Evolutionary conservation across 768 basidiomycete species (phyloP), one percentile per base, ranked within the genome.

Genomic region (Rickenella mellea): DNA sequence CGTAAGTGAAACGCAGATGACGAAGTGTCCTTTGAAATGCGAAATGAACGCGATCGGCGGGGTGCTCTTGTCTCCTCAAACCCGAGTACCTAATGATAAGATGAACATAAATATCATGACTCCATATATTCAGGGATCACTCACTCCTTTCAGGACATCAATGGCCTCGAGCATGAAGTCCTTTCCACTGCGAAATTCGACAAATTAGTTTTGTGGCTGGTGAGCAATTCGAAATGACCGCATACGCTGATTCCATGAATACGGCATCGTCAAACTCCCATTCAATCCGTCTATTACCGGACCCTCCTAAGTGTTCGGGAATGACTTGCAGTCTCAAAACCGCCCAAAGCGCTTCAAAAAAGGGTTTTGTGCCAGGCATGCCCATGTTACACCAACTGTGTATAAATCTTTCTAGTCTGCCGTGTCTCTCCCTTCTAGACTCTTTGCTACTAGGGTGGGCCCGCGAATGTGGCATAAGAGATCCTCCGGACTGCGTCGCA

Each of bases 201-300:
- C 43, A 55, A 42, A 48, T 21, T 19, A 42, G 10, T 14, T 22
- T 19, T 5, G 24, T 4, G n/a, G 11, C 28, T 27, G 22, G 41
- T 33, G 32, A 44, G 55, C 38, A 44, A 15, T 45, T 40, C 28
- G 25, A 41, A 33, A 25, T 40, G n/a, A 38, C 21, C 27, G 26
- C 90, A 69, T 70, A 90, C 90, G 86, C 90, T 49, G 89, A 77
- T 63, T 94, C 91, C 55, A 90, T 83, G 65, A 93, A 89, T 12
- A 93, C 87, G 15, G 89, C 89, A 66, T 94, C 91, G 59, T 94
- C 91, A 17, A 93, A 67, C 66, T 91, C 87, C 91, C 91, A 94
- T 52, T 84, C 74, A 41, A 93, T 78, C 51, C 74, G 68, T 52
- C 67, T 68, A 25, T 61, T 59, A 35, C 88, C 91, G 26, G 85